These are phyloP conservation scores for Anthostomella pinea DNA, from an alignment of 2,329 filamentous ascomycete species.

Conservation along the genomic window DNA sequence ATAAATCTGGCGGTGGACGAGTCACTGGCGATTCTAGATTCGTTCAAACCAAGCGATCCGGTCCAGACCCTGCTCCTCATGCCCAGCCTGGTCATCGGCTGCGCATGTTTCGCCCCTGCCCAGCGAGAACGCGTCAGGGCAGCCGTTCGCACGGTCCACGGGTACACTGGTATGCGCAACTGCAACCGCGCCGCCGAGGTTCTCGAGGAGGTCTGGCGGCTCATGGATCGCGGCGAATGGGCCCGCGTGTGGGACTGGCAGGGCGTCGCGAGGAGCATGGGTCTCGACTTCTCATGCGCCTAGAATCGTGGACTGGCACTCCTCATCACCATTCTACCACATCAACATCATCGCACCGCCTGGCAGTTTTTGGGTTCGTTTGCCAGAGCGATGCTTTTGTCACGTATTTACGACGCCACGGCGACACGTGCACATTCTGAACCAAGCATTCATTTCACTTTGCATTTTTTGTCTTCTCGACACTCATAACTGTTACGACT, in stretches of 20 bases:
- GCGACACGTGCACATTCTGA: no score
- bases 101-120: slow-evolving; percentile 51
- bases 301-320: no score
- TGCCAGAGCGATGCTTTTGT: no score
- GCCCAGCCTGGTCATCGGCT: slow-evolving; percentile 59
- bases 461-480: no score
- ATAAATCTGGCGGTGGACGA: slow-evolving; percentile 56
- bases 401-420: no score
- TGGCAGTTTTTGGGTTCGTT: no score
- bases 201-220: slow-evolving; percentile 57
- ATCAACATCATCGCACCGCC: no score
- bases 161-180: slow-evolving; percentile 60
- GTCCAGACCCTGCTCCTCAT: slow-evolving; percentile 59
- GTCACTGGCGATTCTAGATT: slow-evolving; percentile 52
- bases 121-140: slow-evolving; percentile 53
- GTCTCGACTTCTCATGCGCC: slow-evolving; percentile 54
- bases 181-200: slow-evolving; percentile 52
- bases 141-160: slow-evolving; percentile 49
- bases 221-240: slow-evolving; percentile 59
- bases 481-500: no score
- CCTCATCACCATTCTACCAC: not conserved
- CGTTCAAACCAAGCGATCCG: slow-evolving; percentile 55
- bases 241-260: slow-evolving; percentile 64
- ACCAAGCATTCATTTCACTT: no score
- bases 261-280: slow-evolving; percentile 49